These are phyloP conservation scores for Neohortaea acidophila DNA, from an alignment of 495 filamentous ascomycete genomes.

Conservation along the genomic window DNA sequence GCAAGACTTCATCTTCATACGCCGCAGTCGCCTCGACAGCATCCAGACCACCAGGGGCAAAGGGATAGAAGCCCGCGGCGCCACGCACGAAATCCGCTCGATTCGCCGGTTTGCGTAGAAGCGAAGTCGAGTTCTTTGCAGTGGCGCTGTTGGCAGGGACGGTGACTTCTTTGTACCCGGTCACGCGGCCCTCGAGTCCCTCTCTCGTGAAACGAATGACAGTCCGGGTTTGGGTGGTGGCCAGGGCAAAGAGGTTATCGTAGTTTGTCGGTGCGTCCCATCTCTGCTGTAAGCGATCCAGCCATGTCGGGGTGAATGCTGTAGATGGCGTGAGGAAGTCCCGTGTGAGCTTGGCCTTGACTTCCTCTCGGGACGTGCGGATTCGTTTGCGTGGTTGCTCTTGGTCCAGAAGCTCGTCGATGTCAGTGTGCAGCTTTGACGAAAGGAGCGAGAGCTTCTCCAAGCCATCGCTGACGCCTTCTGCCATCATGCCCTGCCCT, in stretches of 20 bases:
- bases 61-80: slow-evolving; percentile 88
- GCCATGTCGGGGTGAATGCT: slow-evolving; percentile 64
- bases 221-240: slow-evolving; percentile 81
- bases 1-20: slow-evolving; percentile 48
- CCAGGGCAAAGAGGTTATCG: slow-evolving; percentile 65
- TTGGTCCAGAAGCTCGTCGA: slow-evolving; percentile 43
- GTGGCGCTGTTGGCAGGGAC: slow-evolving; percentile 79
- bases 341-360: slow-evolving; percentile 54
- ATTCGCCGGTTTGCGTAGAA: slow-evolving; percentile 72
- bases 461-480: not conserved
- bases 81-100: slow-evolving; percentile 91
- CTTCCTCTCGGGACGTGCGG: slow-evolving; percentile 38
- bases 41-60: slow-evolving; percentile 83
- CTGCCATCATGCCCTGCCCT: slow-evolving; percentile 1
- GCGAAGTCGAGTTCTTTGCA: slow-evolving; percentile 90
- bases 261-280: slow-evolving; percentile 72
- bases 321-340: slow-evolving; percentile 66
- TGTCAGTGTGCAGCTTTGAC: slow-evolving; percentile 2
- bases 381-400: slow-evolving; percentile 43
- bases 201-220: slow-evolving; percentile 84
- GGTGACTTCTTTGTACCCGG: slow-evolving; percentile 87
- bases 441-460: slow-evolving; percentile 2
- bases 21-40: slow-evolving; percentile 67
- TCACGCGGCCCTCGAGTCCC: slow-evolving; percentile 83
- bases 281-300: slow-evolving; percentile 76